phyloP scores from a whole-genome alignment of 139 green algal genomes.

The Medakamo hakoo region DNA sequence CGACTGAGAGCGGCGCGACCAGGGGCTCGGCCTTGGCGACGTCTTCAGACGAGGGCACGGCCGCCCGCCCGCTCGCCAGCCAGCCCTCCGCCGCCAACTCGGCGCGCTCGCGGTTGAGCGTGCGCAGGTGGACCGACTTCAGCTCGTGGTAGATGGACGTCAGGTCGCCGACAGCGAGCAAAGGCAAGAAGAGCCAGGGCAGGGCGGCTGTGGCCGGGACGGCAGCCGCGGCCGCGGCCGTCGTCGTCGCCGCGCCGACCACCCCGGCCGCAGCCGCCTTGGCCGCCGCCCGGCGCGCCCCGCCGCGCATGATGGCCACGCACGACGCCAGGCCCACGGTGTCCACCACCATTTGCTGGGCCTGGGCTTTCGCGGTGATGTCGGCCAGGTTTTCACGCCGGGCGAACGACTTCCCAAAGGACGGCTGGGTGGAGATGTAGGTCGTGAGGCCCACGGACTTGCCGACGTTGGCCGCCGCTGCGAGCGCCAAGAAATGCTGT shows the following conservation, averaged over 20 bases:
- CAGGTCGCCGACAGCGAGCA: constrained; percentile 46
- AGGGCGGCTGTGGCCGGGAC: constrained; percentile 17
- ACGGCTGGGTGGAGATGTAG: constrained; percentile 67
- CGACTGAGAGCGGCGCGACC: too few species aligned
- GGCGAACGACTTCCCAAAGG: constrained; percentile 66
- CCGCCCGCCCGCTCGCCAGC: too few species aligned
- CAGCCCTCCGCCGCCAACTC: constrained; percentile 60
- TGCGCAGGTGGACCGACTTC: constrained; percentile 63
- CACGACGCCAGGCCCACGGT: constrained; percentile 58
- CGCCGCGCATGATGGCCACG: constrained; percentile 15
- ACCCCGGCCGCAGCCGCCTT: too few species aligned
- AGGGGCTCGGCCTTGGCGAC: too few species aligned
- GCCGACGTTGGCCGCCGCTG: constrained; percentile 74
- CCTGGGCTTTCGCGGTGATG: constrained; percentile 75
- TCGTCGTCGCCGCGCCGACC: too few species aligned
- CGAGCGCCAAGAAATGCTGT: constrained; percentile 64
- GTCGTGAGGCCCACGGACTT: constrained; percentile 69
- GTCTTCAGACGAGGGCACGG: too few species aligned
- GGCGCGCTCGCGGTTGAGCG: constrained; percentile 66
- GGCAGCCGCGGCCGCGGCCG: too few species aligned
- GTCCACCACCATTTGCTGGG: constrained; percentile 82
- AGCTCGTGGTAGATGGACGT: constrained; percentile 37
- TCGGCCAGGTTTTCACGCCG: constrained; percentile 77
- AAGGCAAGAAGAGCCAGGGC: constrained; percentile 40
- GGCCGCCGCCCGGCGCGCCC: too few species aligned